Percentiles rank a stretch among this genome's conserved stretches.
Conservation (phyloP, 164 flowering plant species). For the Litsea cubeba region DNA sequence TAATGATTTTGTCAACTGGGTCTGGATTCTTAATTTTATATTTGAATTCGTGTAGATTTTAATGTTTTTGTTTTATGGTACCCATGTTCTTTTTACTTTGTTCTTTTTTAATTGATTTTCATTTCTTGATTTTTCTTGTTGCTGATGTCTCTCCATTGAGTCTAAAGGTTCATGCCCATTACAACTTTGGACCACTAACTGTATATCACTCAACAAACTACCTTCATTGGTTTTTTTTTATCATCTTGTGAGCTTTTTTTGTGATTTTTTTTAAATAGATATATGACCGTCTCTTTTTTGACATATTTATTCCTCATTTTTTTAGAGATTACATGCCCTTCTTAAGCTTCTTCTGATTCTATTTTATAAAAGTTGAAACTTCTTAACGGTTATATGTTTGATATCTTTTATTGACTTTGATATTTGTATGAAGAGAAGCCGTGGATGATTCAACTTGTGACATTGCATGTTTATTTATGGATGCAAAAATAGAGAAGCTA, state of each 20-base stretch:
- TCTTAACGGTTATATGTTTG: background rate
- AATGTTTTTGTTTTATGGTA: conserved; percentile 1
- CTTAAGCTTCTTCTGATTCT: background rate
- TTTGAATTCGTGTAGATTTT: conserved; percentile 4
- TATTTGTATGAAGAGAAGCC: conserved; percentile 46
- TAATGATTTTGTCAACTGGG: conserved; percentile 1
- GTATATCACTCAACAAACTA: conserved; percentile 67
- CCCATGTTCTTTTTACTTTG: no score
- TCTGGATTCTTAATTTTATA: background rate
- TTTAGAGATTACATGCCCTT: no score
- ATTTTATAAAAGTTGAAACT: background rate
- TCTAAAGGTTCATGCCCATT: conserved; percentile 60
- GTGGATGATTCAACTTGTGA: conserved; percentile 77
- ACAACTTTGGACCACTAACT: conserved; percentile 66
- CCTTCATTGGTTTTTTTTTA: conserved; percentile 84
- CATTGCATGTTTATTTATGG: conserved; percentile 76
- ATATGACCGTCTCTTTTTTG: background rate
- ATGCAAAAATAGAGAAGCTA: conserved; percentile 86
- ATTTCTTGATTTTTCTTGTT: no score
- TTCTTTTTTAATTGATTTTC: no score
- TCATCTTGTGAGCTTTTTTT: conserved; percentile 41
- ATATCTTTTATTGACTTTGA: conserved; percentile 2
- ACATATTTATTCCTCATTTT: no score
- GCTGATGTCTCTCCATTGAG: no score
- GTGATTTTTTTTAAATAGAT: background rate